Percentiles rank a stretch among this genome's conserved stretches.
Conservation (phyloP, 2,329 filamentous ascomycete genomes). For the Harringtonia lauricola region DNA sequence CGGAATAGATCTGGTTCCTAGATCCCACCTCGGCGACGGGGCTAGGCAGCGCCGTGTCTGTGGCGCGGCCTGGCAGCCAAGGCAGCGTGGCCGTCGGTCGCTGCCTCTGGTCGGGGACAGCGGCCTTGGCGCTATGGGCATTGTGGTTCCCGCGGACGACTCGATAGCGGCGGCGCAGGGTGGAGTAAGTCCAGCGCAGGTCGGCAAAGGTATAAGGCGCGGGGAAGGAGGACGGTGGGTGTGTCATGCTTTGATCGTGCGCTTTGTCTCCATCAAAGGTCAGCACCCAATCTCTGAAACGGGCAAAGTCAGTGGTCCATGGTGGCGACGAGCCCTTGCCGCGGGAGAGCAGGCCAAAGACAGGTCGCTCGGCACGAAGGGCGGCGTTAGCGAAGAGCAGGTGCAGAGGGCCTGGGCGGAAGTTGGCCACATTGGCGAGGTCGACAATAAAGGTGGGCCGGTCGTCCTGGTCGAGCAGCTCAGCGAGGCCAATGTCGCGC, state of each 20-base stretch:
- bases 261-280: conserved; percentile 41
- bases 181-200: conserved; percentile 59
- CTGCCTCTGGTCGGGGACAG: conserved; percentile 3
- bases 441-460: conserved; percentile 70
- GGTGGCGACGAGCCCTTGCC: background rate
- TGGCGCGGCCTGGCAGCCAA: background rate
- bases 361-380: conserved; percentile 43
- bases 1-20: background rate
- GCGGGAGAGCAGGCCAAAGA: conserved; percentile 46
- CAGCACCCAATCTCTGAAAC: conserved; percentile 62
- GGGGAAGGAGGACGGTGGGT: background rate
- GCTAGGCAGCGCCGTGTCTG: background rate
- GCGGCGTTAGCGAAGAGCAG: conserved; percentile 60
- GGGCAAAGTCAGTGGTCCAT: conserved; percentile 33
- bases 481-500: conserved; percentile 54
- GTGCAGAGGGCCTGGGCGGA: conserved; percentile 39
- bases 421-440: conserved; percentile 45
- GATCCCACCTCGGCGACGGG: background rate
- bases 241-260: conserved; percentile 28
- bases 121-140: background rate
- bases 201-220: conserved; percentile 50
- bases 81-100: too few relatives aligned
- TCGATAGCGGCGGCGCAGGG: conserved; percentile 55
- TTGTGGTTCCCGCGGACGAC: conserved; percentile 46
- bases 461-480: conserved; percentile 66